Percentiles rank a stretch among this genome's conserved stretches.
phyloP scores from a whole-genome alignment of 2,329 filamentous ascomycete species.

The Talaromyces sp. region DNA sequence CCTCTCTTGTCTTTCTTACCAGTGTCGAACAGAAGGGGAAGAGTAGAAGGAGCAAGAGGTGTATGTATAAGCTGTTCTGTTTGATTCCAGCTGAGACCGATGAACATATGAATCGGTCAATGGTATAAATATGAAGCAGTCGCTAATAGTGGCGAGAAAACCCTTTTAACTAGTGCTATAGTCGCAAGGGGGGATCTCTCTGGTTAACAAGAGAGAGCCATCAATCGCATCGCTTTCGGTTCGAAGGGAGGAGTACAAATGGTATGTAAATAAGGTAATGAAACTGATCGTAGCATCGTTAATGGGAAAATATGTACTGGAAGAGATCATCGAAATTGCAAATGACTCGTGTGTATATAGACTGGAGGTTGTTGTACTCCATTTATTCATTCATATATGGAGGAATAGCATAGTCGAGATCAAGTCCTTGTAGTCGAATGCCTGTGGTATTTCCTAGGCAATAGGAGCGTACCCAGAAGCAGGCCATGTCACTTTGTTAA shows the following conservation, averaged over 20 bases:
- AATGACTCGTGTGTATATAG: background rate
- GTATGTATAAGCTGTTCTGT: constrained; percentile 1
- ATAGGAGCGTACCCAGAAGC: constrained; percentile 4
- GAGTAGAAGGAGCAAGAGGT: background rate
- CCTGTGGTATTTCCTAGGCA: background rate
- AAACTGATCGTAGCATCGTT: constrained; percentile 1
- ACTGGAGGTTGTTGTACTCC: background rate
- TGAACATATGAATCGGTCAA: background rate
- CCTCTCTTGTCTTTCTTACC: background rate
- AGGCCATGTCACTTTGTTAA: constrained; percentile 8
- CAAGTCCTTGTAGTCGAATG: background rate
- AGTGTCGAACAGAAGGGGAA: background rate
- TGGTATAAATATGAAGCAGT: background rate
- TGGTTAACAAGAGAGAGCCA: too few species aligned
- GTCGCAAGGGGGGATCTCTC: background rate
- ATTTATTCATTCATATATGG: background rate
- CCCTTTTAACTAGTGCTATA: background rate
- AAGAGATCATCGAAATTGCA: background rate
- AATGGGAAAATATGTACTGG: background rate
- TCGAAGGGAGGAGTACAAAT: background rate
- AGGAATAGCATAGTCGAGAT: background rate
- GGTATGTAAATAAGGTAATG: background rate
- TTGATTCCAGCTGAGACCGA: constrained; percentile 4
- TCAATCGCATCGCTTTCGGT: background rate
- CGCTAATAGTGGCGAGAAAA: background rate